Evolutionary conservation across 352 stramenopile species (phyloP).

Genomic region (Phytophthora foliorum): DNA sequence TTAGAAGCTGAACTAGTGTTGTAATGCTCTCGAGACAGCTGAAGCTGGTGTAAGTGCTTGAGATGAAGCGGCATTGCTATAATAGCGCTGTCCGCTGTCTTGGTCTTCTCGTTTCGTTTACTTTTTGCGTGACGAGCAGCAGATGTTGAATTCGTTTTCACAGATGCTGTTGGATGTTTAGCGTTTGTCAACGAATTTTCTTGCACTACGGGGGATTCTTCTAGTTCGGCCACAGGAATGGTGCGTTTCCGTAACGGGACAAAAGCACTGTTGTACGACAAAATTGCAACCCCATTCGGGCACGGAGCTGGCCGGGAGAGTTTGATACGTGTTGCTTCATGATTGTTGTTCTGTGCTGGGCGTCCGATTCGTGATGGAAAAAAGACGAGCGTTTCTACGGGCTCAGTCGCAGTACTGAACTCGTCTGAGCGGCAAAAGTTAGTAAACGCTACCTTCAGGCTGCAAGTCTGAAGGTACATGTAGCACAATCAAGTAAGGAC

Average conservation of each 20-base stretch:
- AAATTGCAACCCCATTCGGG: slow-evolving; percentile 66
- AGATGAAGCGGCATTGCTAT: not conserved
- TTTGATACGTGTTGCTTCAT: slow-evolving; percentile 48
- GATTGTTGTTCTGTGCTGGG: slow-evolving; percentile 44
- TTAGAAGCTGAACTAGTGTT: not conserved
- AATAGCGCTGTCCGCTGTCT: not conserved
- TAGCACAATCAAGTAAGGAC: not conserved
- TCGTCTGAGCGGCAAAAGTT: slow-evolving; percentile 26
- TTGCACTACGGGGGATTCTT: slow-evolving; percentile 5
- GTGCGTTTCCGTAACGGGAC: slow-evolving; percentile 45
- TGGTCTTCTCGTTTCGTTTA: not conserved
- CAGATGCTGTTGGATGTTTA: not conserved
- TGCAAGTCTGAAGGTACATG: too few relatives aligned
- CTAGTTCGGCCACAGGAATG: slow-evolving; percentile 41
- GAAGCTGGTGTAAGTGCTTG: not conserved
- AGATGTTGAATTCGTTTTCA: not conserved
- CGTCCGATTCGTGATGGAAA: slow-evolving; percentile 60
- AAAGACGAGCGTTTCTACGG: slow-evolving; percentile 71
- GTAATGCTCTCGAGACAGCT: slow-evolving; percentile 2
- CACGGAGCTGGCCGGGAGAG: slow-evolving; percentile 60
- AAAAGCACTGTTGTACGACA: slow-evolving; percentile 55
- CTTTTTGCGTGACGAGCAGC: not conserved
- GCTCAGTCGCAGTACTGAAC: slow-evolving; percentile 52
- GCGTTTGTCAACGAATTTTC: not conserved
- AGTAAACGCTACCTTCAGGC: not conserved